Base-by-base conservation (phyloP, 176 grass and related monocot genomes). In the Avena insularis region DNA sequence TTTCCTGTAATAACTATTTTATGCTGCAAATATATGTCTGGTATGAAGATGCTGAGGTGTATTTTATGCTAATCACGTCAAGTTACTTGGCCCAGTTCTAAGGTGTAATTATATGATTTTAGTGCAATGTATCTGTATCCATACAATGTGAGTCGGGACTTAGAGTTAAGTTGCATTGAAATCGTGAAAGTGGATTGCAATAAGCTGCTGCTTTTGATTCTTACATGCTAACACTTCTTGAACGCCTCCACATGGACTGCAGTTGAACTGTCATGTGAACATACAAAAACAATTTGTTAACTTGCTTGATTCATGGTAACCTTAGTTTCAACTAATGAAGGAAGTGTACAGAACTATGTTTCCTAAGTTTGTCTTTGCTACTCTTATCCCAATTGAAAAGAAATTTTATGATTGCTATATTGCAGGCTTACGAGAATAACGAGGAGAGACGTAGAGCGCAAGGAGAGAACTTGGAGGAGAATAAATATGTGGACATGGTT, bases 361-460 rank as follows among this genome's bases (percentile, higher is more conserved):
- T 43, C 27, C 46, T 49, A 60, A 48, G 55, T 66, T 6, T 74
- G 51, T 90, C 27, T 49, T 86, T 77, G 70, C 5, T 51, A 87
- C 43, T 77, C 51, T 71, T 65, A 64, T 33, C 19, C 67, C 48
- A 77, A 48, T 51, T 74, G 73, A 77, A 11, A 78, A 10, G 20
- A 23, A 61, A 23, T 77, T 13, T 75, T 70, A 59, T 87, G 82
- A 43, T 73, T 88, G 36, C 49, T 93, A 55, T 63, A 67, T 82
- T 72, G 48, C 89, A 98, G 93, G 93, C 93, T 17, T 79, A 87
- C 29, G 94, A 96, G 74, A 98, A 89, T 61, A 96, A 93, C 59
- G 97, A 94, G 79, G 93, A 96, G 75, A 83, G 69, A 76, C 91
- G 92, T 88, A 95, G 82, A 93, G 87, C 83, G 25, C 88, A 91